phyloP scores from a whole-genome alignment of 768 basidiomycete species.

The Suillus discolor region DNA sequence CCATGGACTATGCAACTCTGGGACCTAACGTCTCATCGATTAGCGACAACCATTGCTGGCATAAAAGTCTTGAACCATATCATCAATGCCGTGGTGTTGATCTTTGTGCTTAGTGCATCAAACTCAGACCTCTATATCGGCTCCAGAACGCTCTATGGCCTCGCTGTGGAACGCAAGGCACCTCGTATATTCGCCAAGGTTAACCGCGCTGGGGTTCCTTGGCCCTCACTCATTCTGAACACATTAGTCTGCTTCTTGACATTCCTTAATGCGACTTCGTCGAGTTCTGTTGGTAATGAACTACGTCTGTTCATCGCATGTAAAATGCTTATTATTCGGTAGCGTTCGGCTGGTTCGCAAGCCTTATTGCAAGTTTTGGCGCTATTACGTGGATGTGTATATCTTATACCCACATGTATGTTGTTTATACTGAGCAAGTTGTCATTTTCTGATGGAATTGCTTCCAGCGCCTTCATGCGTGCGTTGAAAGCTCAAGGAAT shows the following conservation, averaged over 20 bases:
- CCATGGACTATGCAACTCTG: constrained; percentile 38
- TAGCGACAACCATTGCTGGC: constrained; percentile 42
- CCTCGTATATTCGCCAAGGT: constrained; percentile 43
- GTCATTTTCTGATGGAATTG: constrained; percentile 12
- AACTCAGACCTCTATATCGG: constrained; percentile 65
- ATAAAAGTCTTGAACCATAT: constrained; percentile 49
- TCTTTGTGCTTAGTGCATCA: constrained; percentile 47
- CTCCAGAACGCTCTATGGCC: constrained; percentile 49
- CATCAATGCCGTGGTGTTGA: constrained; percentile 42
- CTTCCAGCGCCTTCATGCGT: constrained; percentile 22
- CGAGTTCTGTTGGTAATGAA: constrained; percentile 49
- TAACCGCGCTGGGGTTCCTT: constrained; percentile 35
- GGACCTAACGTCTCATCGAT: constrained; percentile 31
- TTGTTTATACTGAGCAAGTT: constrained; percentile 5
- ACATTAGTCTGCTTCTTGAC: constrained; percentile 58
- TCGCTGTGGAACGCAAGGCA: constrained; percentile 49
- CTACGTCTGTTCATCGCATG: background rate
- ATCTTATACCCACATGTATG: constrained; percentile 29
- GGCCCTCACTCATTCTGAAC: constrained; percentile 50
- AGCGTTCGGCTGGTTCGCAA: constrained; percentile 29
- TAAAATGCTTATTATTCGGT: background rate
- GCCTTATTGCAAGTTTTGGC: constrained; percentile 33
- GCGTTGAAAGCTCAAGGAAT: constrained; percentile 39
- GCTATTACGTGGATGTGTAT: constrained; percentile 40
- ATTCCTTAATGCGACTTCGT: constrained; percentile 56